Conservation (phyloP, 2,329 filamentous ascomycete genomes). For the Aspergillus sp. region DNA sequence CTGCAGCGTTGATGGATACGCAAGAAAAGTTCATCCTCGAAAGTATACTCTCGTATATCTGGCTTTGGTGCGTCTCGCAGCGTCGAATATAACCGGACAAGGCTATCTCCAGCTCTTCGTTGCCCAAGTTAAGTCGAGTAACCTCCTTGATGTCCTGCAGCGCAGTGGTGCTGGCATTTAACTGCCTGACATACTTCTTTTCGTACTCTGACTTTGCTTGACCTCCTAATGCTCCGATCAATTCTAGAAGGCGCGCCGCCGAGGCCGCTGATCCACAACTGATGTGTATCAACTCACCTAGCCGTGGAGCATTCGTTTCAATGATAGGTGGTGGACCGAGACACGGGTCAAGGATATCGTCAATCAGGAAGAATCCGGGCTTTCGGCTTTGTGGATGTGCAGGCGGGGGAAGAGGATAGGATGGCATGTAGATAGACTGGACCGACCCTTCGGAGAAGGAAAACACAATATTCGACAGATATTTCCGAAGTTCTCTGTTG, state of each 20-base stretch:
- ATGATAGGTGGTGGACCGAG: background rate
- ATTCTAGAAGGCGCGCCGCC: background rate
- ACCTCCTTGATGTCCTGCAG: slow-evolving; percentile 7
- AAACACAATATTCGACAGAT: slow-evolving; percentile 15
- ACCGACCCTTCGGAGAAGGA: background rate
- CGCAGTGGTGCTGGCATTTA: slow-evolving; percentile 13
- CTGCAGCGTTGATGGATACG: background rate
- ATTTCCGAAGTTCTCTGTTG: slow-evolving; percentile 24
- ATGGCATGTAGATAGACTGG: slow-evolving; percentile 6
- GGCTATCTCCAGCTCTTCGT: background rate
- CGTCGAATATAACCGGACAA: background rate
- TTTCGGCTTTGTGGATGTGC: background rate
- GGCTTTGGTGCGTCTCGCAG: slow-evolving; percentile 3
- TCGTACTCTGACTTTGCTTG: slow-evolving; percentile 18
- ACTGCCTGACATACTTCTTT: slow-evolving; percentile 13
- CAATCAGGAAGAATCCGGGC: background rate
- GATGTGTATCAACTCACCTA: background rate
- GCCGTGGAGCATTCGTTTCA: background rate
- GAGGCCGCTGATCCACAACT: background rate
- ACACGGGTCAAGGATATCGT: background rate
- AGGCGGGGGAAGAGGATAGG: background rate
- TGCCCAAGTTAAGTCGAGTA: background rate
- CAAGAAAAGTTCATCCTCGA: slow-evolving; percentile 6
- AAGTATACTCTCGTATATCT: slow-evolving; percentile 5
- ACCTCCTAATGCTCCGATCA: slow-evolving; percentile 5